phyloP scores from a whole-genome alignment of 2,329 filamentous ascomycete species.

The Cordyceps javanica region DNA sequence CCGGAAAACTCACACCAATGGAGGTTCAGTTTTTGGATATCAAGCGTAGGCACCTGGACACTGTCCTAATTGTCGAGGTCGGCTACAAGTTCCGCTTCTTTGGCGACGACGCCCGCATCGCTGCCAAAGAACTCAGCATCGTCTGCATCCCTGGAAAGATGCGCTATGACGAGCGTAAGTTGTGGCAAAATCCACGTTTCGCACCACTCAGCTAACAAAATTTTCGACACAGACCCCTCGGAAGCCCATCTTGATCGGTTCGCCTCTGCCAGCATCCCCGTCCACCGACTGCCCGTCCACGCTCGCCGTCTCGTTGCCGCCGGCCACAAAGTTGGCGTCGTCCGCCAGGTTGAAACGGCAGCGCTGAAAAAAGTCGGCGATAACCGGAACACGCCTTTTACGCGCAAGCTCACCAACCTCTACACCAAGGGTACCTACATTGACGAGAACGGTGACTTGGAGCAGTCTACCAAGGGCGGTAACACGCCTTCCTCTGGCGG shows the following conservation, averaged over 20 bases:
- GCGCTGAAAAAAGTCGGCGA: slow-evolving; percentile 92
- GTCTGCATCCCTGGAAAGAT: slow-evolving; percentile 96
- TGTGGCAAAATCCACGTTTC: neutral
- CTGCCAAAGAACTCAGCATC: slow-evolving; percentile 86
- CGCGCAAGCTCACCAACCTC: slow-evolving; percentile 87
- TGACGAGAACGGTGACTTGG: slow-evolving; percentile 81
- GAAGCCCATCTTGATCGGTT: slow-evolving; percentile 90
- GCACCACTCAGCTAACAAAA: slow-evolving; percentile 4
- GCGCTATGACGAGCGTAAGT: slow-evolving; percentile 80
- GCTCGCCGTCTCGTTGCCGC: slow-evolving; percentile 88
- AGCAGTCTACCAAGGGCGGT: slow-evolving; percentile 39
- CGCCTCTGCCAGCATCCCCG: slow-evolving; percentile 91
- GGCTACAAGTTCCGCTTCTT: slow-evolving; percentile 98
- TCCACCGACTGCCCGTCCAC: slow-evolving; percentile 85
- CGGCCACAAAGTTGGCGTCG: slow-evolving; percentile 92
- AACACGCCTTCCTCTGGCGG: slow-evolving; percentile 57
- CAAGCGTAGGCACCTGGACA: slow-evolving; percentile 85
- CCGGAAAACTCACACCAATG: slow-evolving; percentile 84
- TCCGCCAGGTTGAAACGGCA: slow-evolving; percentile 90
- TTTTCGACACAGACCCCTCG: slow-evolving; percentile 55
- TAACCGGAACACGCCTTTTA: slow-evolving; percentile 88
- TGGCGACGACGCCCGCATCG: slow-evolving; percentile 84
- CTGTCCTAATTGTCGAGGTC: slow-evolving; percentile 85
- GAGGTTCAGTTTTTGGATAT: slow-evolving; percentile 91
- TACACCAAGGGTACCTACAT: slow-evolving; percentile 99